Conservation (phyloP, 2,329 filamentous ascomycete species). For the Colletotrichum tanaceti region DNA sequence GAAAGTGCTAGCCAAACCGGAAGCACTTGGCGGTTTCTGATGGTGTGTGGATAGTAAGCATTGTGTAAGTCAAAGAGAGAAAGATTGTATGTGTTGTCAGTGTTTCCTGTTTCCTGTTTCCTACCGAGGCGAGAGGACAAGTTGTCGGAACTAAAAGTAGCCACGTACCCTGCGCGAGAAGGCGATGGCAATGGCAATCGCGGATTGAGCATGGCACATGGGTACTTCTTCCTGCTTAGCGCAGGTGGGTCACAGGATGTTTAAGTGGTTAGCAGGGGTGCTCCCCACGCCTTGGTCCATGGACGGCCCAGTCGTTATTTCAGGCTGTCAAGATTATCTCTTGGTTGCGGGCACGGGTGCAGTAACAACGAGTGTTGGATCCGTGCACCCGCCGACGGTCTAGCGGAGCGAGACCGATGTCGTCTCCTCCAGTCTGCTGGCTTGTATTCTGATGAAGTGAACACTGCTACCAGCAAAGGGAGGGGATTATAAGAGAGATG, state of each 20-base stretch:
- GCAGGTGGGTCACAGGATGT: conserved; percentile 26
- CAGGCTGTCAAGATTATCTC: conserved; percentile 27
- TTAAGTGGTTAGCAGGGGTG: conserved; percentile 37
- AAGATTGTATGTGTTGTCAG: neutral
- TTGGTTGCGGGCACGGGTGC: neutral
- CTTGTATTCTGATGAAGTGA: neutral
- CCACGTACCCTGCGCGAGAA: neutral
- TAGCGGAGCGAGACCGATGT: conserved; percentile 15
- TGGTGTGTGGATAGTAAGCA: neutral
- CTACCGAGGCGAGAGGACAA: neutral
- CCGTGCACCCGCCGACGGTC: neutral
- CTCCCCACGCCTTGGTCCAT: conserved; percentile 33
- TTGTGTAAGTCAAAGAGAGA: neutral
- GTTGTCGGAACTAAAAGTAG: neutral
- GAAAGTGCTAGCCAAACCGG: neutral
- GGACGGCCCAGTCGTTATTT: conserved; percentile 33
- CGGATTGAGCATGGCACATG: conserved; percentile 13
- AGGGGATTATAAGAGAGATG: no score
- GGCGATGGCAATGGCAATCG: conserved; percentile 12
- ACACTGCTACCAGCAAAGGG: conserved; percentile 15
- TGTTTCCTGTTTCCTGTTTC: neutral
- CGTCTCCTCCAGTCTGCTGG: neutral
- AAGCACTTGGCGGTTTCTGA: neutral
- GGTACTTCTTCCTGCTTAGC: conserved; percentile 12
- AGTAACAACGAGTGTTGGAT: neutral